Evolutionary conservation across 352 stramenopile species (phyloP), one percentile per base, ranked within the genome.

Genomic region (Globisporangium parvum): DNA sequence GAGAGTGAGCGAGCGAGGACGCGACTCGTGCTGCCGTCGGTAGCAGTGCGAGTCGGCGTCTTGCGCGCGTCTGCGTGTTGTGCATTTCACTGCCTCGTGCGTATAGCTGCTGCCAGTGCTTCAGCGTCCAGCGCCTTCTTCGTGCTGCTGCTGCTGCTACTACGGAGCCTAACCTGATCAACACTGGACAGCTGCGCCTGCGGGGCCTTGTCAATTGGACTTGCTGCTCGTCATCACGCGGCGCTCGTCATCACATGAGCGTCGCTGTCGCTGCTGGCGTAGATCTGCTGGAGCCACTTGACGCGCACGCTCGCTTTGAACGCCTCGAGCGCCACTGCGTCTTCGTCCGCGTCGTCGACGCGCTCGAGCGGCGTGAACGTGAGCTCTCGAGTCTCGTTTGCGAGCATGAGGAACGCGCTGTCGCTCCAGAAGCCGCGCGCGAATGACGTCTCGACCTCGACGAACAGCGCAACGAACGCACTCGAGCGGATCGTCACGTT

Each of bases 261-360:
- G 31, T 14, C 1, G 20, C 33, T 18, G 47, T 47, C n/a, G 17
- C 33, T 31, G 20, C 62, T 64, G 40, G 70, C 69, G 56, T 85
- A 85, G 47, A 73, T 87, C 57, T 88, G 82, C 62, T 91, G 82
- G 6, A 93, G 65, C 77, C 78, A 92, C 47, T 67, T 77, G n/a
- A 91, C 61, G 21, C 62, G 51, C 23, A 91, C 44, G 20, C 58
- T 57, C 41, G 62, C 35, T 18, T 65, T 59, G 53, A 91, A 85
- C 1, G 46, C 62, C 3, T 77, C 60, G 20, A 55, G 37, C 33
- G 61, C 64, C 18, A 75, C 31, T 8, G 26, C 37, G n/a, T n/a
- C n/a, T 15, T 52, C 48, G 10, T 37, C 40, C 0, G 55, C 23
- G 6, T 59, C 59, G 6, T 50, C 47, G 4, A 26, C n/a, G 12